Evolutionary conservation across 2,329 filamentous ascomycete species (phyloP).

Genomic region (Aspergillus viridinutans): DNA sequence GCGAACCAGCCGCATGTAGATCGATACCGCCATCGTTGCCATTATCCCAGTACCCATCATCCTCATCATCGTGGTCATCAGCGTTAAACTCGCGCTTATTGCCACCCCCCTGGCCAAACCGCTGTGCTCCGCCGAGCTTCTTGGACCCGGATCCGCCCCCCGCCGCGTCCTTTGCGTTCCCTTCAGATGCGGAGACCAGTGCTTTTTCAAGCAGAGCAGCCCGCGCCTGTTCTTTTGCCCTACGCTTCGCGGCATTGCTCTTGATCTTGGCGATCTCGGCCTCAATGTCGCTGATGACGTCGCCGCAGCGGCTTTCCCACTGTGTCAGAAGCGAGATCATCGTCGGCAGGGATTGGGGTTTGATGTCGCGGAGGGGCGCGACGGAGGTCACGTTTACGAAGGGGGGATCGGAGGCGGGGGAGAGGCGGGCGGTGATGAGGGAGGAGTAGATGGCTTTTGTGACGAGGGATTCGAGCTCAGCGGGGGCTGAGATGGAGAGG

Average conservation of each 20-base stretch:
- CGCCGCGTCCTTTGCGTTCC: constrained; percentile 12
- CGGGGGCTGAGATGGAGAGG: constrained; percentile 62
- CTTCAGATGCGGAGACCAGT: constrained; percentile 36
- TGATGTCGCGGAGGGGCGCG: constrained; percentile 79
- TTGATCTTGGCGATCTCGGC: constrained; percentile 67
- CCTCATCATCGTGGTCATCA: constrained; percentile 34
- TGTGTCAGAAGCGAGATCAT: constrained; percentile 65
- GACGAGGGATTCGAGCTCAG: constrained; percentile 79
- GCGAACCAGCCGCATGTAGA: constrained; percentile 21
- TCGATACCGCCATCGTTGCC: constrained; percentile 25
- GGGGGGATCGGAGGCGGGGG: constrained; percentile 75
- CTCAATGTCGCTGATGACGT: constrained; percentile 71
- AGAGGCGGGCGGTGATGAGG: constrained; percentile 76
- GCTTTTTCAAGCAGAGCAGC: constrained; percentile 49
- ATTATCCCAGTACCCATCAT: constrained; percentile 35
- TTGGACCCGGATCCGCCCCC: constrained; percentile 3
- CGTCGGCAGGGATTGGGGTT: constrained; percentile 64
- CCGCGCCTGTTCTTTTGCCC: constrained; percentile 48
- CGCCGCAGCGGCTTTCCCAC: constrained; percentile 76
- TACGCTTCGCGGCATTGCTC: constrained; percentile 51
- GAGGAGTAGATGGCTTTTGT: constrained; percentile 84
- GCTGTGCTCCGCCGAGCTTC: constrained; percentile 8
- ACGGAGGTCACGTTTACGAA: constrained; percentile 75
- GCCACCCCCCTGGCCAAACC: constrained; percentile 16
- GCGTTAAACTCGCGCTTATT: constrained; percentile 41